Conservation (phyloP, 768 basidiomycete species). For the Xerocomellus dryophilus region DNA sequence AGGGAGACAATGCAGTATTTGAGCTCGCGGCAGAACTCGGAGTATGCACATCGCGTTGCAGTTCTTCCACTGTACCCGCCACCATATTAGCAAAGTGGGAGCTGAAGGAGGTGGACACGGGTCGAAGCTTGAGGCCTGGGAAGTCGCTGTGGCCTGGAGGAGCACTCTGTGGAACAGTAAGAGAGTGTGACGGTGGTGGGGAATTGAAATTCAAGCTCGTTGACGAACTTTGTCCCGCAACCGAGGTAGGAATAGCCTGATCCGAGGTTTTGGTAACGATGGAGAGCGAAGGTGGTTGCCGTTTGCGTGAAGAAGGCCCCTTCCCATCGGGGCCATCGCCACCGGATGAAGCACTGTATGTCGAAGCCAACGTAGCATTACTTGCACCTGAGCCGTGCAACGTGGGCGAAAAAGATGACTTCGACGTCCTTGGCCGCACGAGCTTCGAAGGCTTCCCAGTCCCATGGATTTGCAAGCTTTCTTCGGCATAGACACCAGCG, state of each 20-base stretch:
- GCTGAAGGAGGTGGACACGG: conserved; percentile 74
- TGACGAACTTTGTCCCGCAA: conserved; percentile 12
- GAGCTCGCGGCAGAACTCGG: conserved; percentile 47
- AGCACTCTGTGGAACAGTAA: conserved; percentile 52
- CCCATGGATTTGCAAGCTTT: conserved; percentile 19
- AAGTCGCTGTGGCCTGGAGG: conserved; percentile 64
- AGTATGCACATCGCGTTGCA: conserved; percentile 45
- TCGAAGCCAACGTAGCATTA: conserved; percentile 17
- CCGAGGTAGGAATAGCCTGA: conserved; percentile 10
- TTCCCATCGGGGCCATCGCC: conserved; percentile 21
- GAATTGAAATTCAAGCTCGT: conserved; percentile 7
- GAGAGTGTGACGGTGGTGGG: conserved; percentile 7
- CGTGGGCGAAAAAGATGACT: conserved; percentile 40
- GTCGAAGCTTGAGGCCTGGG: conserved; percentile 64
- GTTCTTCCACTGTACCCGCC: conserved; percentile 23
- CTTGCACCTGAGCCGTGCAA: conserved; percentile 24
- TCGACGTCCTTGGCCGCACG: conserved; percentile 37
- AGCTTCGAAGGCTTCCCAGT: conserved; percentile 30
- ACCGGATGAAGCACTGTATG: background rate
- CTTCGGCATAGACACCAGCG: conserved; percentile 36
- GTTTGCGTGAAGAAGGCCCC: conserved; percentile 24
- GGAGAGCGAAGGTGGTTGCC: conserved; percentile 29
- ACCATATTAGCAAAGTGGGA: conserved; percentile 56
- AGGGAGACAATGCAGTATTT: conserved; percentile 43
- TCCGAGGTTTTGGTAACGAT: conserved; percentile 28